These are phyloP conservation scores for Phialocephala sp. DNA, from an alignment of 2,329 filamentous ascomycete genomes.

Conservation along the genomic window DNA sequence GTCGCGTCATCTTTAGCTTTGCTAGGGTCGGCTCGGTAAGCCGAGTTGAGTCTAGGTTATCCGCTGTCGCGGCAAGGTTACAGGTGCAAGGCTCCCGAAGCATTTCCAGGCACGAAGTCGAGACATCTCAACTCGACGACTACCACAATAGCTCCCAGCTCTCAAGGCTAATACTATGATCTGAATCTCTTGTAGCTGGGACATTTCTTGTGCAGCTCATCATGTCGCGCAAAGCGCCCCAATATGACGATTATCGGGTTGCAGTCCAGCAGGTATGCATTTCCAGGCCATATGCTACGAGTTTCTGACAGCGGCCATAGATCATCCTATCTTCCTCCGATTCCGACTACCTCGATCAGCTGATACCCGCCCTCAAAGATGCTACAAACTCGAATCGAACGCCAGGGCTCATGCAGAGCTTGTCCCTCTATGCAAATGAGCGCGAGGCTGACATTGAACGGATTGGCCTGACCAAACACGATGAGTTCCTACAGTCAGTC, in stretches of 20 bases:
- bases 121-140: too few species aligned
- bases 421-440: slow-evolving; percentile 82
- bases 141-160: neutral
- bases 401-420: slow-evolving; percentile 74
- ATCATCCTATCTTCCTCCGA: slow-evolving; percentile 93
- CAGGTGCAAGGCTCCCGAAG: too few species aligned
- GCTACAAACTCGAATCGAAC: slow-evolving; percentile 78
- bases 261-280: slow-evolving; percentile 40
- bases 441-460: slow-evolving; percentile 91
- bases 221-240: slow-evolving; percentile 38
- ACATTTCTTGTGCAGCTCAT: neutral
- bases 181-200: neutral
- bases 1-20: too few species aligned
- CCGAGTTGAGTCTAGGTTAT: too few species aligned
- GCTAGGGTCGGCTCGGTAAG: too few species aligned
- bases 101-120: too few species aligned
- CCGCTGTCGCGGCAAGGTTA: too few species aligned
- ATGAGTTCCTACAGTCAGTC: slow-evolving; percentile 93
- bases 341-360: slow-evolving; percentile 90
- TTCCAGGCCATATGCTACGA: slow-evolving; percentile 2
- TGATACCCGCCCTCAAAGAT: slow-evolving; percentile 94
- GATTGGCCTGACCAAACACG: slow-evolving; percentile 94
- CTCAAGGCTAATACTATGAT: neutral
- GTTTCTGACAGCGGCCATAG: slow-evolving; percentile 53
- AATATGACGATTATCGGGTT: slow-evolving; percentile 43